phyloP scores from a whole-genome alignment of 768 basidiomycete species.

The Amanita pallidorosea region DNA sequence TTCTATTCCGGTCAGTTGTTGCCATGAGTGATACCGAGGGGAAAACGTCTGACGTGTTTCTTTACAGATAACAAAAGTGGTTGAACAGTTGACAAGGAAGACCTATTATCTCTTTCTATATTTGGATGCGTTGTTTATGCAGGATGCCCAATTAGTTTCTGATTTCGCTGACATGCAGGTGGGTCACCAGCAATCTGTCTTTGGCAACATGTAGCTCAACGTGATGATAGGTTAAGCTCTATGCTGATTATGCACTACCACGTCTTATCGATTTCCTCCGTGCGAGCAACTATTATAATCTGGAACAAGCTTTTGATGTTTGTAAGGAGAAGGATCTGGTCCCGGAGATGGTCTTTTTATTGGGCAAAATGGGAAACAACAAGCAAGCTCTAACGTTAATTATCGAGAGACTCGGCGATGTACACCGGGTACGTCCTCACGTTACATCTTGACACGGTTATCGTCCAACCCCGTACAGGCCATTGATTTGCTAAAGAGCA shows the following conservation, averaged over 20 bases:
- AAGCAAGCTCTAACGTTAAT: conserved; percentile 90
- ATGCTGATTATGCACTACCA: conserved; percentile 75
- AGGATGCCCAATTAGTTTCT: conserved; percentile 70
- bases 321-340: conserved; percentile 83
- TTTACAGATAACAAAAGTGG: conserved; percentile 71
- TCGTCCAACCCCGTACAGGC: conserved; percentile 36
- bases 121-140: conserved; percentile 80
- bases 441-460: neutral
- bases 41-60: neutral
- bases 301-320: conserved; percentile 85
- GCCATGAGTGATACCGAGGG: neutral
- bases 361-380: conserved; percentile 97
- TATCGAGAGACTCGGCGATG: conserved; percentile 90
- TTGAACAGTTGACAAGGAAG: conserved; percentile 69
- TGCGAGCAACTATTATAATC: conserved; percentile 82
- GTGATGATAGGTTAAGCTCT: conserved; percentile 62
- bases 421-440: conserved; percentile 53
- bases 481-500: conserved; percentile 97
- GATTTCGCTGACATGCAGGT: conserved; percentile 80
- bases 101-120: conserved; percentile 87
- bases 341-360: conserved; percentile 93
- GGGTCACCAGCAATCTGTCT: conserved; percentile 16
- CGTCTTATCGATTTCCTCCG: conserved; percentile 86
- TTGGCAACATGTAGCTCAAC: neutral
- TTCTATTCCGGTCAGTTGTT: conserved; percentile 73